Percentiles rank a stretch among this genome's conserved stretches.
These are phyloP conservation scores for Fomitopsis betulina DNA, from an alignment of 1,284 basidiomycete species.

Conservation along the genomic window DNA sequence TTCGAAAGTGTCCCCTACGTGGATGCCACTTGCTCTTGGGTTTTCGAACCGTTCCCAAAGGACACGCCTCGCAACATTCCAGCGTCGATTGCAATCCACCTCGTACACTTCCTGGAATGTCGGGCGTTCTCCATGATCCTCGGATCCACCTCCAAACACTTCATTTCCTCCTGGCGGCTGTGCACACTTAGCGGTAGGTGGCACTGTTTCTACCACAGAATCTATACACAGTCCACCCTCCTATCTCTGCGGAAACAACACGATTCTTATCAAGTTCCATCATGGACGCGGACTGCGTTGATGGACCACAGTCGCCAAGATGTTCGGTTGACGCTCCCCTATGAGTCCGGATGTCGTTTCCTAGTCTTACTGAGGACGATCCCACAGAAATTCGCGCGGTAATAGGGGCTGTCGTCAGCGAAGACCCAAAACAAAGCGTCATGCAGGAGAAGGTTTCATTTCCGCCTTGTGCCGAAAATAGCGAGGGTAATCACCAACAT, in stretches of 20 bases:
- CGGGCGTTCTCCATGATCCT: not conserved
- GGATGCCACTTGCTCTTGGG: no score
- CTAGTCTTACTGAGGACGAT: not conserved
- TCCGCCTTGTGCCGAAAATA: not conserved
- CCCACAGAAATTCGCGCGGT: not conserved
- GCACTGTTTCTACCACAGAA: not conserved
- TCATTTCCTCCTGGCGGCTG: not conserved
- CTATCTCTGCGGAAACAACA: no score
- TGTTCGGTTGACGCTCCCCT: no score
- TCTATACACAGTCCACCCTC: no score
- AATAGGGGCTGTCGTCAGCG: constrained; percentile 1
- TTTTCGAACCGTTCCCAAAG: no score
- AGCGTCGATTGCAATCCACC: no score
- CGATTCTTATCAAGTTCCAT: not conserved
- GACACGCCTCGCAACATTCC: no score
- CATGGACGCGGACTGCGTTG: not conserved
- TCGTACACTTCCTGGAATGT: not conserved
- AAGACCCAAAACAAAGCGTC: not conserved
- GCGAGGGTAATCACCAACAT: not conserved
- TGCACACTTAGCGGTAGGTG: no score
- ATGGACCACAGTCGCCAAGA: not conserved
- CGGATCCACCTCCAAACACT: not conserved
- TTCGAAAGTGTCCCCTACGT: no score
- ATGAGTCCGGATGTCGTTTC: not conserved
- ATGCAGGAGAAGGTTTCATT: not conserved